These are phyloP conservation scores for Peniophora sp. DNA, from an alignment of 1,284 basidiomycete genomes.

Conservation along the genomic window DNA sequence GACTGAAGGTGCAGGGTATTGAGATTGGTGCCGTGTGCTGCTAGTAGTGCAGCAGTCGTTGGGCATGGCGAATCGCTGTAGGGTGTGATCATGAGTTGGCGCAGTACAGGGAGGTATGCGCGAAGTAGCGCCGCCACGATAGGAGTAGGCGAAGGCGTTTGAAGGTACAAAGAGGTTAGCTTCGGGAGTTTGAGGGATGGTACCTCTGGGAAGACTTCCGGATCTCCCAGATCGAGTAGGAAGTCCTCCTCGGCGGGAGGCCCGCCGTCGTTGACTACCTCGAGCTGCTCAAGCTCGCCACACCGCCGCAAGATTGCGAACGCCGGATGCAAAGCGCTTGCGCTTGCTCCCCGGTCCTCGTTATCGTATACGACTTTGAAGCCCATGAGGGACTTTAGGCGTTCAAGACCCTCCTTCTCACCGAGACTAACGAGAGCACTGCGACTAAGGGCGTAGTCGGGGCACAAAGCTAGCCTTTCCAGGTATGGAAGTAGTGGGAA, in stretches of 20 bases:
- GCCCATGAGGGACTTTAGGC: slow-evolving; percentile 56
- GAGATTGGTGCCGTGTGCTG: slow-evolving; percentile 52
- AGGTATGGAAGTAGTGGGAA: slow-evolving; percentile 71
- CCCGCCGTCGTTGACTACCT: slow-evolving; percentile 49
- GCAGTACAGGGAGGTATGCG: slow-evolving; percentile 56
- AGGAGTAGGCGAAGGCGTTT: slow-evolving; percentile 61
- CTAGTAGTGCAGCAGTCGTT: slow-evolving; percentile 54
- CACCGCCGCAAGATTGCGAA: slow-evolving; percentile 44
- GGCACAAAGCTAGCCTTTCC: slow-evolving; percentile 48
- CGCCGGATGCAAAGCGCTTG: background rate
- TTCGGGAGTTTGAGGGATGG: slow-evolving; percentile 44
- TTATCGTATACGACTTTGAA: slow-evolving; percentile 24
- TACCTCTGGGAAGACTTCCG: slow-evolving; percentile 22
- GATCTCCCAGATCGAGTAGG: slow-evolving; percentile 22
- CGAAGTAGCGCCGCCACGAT: slow-evolving; percentile 54
- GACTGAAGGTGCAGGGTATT: slow-evolving; percentile 61
- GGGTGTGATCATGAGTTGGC: slow-evolving; percentile 67
- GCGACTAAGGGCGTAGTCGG: slow-evolving; percentile 53
- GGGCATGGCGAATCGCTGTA: slow-evolving; percentile 57
- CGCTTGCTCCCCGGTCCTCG: background rate
- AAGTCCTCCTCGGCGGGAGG: background rate
- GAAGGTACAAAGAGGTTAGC: slow-evolving; percentile 56
- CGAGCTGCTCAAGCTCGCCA: slow-evolving; percentile 56
- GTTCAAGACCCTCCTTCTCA: slow-evolving; percentile 41
- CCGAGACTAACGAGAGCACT: slow-evolving; percentile 49